These are phyloP conservation scores for Harringtonia lauricola DNA, from an alignment of 2,329 filamentous ascomycete genomes.

Conservation along the genomic window DNA sequence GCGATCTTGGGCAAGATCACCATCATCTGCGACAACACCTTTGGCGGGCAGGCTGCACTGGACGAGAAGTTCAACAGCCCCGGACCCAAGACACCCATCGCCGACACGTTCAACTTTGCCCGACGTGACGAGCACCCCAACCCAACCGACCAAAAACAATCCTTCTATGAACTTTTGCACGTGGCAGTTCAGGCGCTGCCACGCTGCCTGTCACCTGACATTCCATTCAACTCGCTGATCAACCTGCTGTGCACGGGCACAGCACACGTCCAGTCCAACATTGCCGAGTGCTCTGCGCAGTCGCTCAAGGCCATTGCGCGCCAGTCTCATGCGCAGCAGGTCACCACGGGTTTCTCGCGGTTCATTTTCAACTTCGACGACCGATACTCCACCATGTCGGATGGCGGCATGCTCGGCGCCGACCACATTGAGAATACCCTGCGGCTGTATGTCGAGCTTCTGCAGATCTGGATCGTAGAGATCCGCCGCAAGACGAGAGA, in stretches of 20 bases:
- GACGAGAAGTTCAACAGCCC: slow-evolving; percentile 89
- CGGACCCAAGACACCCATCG: slow-evolving; percentile 86
- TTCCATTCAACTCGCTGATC: slow-evolving; percentile 86
- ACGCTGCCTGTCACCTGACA: slow-evolving; percentile 81
- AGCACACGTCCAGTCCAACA: slow-evolving; percentile 85
- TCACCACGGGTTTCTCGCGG: slow-evolving; percentile 89
- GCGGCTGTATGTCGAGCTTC: slow-evolving; percentile 80
- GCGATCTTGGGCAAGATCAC: slow-evolving; percentile 94
- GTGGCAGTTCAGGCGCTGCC: slow-evolving; percentile 92
- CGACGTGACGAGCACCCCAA: slow-evolving; percentile 68
- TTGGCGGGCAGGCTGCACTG: slow-evolving; percentile 87
- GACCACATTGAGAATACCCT: slow-evolving; percentile 93
- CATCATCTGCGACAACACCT: slow-evolving; percentile 91
- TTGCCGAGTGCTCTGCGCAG: slow-evolving; percentile 82
- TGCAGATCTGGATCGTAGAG: slow-evolving; percentile 97
- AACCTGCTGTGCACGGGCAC: slow-evolving; percentile 94
- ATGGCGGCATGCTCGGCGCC: slow-evolving; percentile 89
- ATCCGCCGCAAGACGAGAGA: slow-evolving; percentile 79
- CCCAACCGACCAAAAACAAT: slow-evolving; percentile 74
- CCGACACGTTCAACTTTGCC: slow-evolving; percentile 86
- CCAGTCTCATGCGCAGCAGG: slow-evolving; percentile 86
- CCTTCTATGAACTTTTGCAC: slow-evolving; percentile 90
- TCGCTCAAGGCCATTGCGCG: slow-evolving; percentile 92
- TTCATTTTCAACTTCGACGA: slow-evolving; percentile 99
- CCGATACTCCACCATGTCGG: slow-evolving; percentile 93